These are phyloP conservation scores for Boletus tomentosulus DNA, from an alignment of 768 basidiomycete species.

Conservation along the genomic window DNA sequence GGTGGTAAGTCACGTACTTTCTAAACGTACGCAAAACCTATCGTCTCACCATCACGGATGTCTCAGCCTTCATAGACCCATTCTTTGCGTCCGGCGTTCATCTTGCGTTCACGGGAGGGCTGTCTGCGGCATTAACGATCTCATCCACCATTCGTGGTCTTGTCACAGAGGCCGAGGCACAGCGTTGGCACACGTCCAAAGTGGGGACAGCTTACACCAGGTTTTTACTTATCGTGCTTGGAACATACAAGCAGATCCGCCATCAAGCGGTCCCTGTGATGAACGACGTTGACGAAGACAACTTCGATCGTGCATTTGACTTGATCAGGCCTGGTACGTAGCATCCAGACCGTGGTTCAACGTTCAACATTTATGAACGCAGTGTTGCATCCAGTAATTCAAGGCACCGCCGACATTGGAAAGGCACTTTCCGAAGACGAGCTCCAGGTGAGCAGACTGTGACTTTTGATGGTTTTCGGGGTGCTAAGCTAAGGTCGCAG, in stretches of 20 bases:
- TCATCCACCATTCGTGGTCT: conserved; percentile 7
- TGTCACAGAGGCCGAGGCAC: conserved; percentile 4
- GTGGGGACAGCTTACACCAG: not conserved
- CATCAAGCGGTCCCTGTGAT: conserved; percentile 53
- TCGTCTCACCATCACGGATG: not conserved
- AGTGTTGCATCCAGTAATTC: not conserved
- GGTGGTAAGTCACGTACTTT: not conserved
- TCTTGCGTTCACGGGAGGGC: conserved; percentile 6
- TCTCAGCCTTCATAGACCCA: conserved; percentile 11
- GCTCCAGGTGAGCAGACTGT: conserved; percentile 1
- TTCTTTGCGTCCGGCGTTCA: conserved; percentile 12
- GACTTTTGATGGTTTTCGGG: not conserved
- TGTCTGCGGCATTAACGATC: conserved; percentile 11
- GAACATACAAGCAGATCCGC: conserved; percentile 69
- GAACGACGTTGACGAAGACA: conserved; percentile 62
- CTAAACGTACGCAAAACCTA: not conserved
- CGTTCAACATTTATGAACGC: not conserved
- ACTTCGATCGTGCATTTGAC: conserved; percentile 43
- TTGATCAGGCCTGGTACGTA: conserved; percentile 8
- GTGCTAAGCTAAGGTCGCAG: not conserved
- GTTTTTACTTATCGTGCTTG: conserved; percentile 32
- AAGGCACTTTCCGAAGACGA: conserved; percentile 7
- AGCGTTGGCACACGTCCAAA: conserved; percentile 2
- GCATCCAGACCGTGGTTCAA: not conserved
- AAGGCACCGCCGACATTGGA: conserved; percentile 4